These are phyloP conservation scores for Abrus pulchellus DNA, from an alignment of 306 rosid species.

Conservation along the genomic window DNA sequence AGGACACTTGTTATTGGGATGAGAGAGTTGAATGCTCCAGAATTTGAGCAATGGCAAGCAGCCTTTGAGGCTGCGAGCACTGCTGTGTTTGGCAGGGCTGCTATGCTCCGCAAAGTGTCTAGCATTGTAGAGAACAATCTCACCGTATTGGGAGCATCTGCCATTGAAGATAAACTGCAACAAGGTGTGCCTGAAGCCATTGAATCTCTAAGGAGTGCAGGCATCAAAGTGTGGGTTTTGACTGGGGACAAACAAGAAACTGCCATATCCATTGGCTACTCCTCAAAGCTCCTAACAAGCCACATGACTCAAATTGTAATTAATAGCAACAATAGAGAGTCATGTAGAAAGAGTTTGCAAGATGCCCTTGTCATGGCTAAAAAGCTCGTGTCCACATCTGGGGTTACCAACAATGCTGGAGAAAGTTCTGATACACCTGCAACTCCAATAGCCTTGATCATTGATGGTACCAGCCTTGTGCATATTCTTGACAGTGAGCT, in stretches of 20 bases:
- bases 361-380: constrained; percentile 77
- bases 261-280: constrained; percentile 92
- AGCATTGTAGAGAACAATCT: constrained; percentile 72
- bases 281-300: constrained; percentile 88
- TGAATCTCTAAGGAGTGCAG: constrained; percentile 84
- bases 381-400: constrained; percentile 54
- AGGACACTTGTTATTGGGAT: constrained; percentile 93
- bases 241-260: constrained; percentile 99
- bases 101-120: constrained; percentile 79
- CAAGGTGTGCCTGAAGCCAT: constrained; percentile 94
- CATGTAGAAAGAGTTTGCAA: constrained; percentile 76
- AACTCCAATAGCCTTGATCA: constrained; percentile 73
- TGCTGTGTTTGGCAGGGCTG: constrained; percentile 81
- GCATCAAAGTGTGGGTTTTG: constrained; percentile 92
- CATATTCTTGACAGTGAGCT: constrained; percentile 87
- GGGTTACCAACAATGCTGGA: constrained; percentile 41
- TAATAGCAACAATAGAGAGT: constrained; percentile 71
- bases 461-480: constrained; percentile 97
- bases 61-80: constrained; percentile 87
- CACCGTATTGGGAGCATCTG: constrained; percentile 84
- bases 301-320: constrained; percentile 83
- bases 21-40: constrained; percentile 67
- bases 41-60: constrained; percentile 84
- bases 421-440: constrained; percentile 52
- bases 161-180: constrained; percentile 95